A percentile compares a stretch with the other conserved stretches of the same genome.
These are phyloP conservation scores for Rhizophagus sp. DNA, from an alignment of 192 early-diverging fungal species.

Conservation along the genomic window DNA sequence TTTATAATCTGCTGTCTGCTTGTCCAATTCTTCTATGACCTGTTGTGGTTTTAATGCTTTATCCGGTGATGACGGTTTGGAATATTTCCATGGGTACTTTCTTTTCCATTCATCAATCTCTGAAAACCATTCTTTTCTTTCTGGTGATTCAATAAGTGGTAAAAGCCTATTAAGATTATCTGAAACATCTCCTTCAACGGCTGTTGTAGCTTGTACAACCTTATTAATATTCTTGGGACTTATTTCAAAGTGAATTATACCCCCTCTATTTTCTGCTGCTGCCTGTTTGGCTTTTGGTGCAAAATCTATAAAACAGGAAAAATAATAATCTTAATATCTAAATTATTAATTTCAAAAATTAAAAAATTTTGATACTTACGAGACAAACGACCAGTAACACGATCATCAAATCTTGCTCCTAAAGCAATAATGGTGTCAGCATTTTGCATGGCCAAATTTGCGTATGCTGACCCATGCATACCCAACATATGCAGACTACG, in stretches of 20 bases:
- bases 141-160: conserved; percentile 69
- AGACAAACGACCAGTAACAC: conserved; percentile 82
- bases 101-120: conserved; percentile 84
- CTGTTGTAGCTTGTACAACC: conserved; percentile 85
- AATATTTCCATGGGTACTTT: conserved; percentile 89
- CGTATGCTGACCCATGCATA: conserved; percentile 98
- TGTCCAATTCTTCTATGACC: conserved; percentile 89
- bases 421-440: conserved; percentile 94
- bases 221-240: conserved; percentile 99
- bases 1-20: conserved; percentile 80
- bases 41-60: conserved; percentile 88
- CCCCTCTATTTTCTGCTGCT: conserved; percentile 83
- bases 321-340: conserved; percentile 12
- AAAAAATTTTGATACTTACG: conserved; percentile 45
- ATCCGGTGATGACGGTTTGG: conserved; percentile 59
- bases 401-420: conserved; percentile 98
- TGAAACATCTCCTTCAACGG: conserved; percentile 94
- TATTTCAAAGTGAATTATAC: conserved; percentile 99
- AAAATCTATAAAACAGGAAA: conserved; percentile 56
- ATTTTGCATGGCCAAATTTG: conserved; percentile 97
- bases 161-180: conserved; percentile 82
- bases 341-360: neutral
- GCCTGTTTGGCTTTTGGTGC: conserved; percentile 92
- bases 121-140: conserved; percentile 84
- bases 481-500: conserved; percentile 96